A percentile compares a stretch with the other conserved stretches of the same genome.
phyloP scores from a whole-genome alignment of 2,329 filamentous ascomycete species.

The Fusarium equiseti region DNA sequence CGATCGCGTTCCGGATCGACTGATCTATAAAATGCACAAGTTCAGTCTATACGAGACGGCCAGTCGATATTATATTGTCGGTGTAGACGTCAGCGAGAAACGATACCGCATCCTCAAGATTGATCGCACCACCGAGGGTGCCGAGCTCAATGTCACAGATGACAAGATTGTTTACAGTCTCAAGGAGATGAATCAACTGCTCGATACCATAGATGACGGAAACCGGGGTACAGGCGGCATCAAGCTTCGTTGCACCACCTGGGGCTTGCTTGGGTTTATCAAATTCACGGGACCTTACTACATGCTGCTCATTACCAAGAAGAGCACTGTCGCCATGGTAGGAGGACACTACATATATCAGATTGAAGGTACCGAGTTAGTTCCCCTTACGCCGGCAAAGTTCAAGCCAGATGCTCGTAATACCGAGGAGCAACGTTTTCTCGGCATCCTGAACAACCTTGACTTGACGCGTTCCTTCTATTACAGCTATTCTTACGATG shows the following conservation, averaged over 20 bases:
- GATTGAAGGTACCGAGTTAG: conserved; percentile 91
- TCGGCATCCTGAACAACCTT: conserved; percentile 89
- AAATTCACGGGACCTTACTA: conserved; percentile 96
- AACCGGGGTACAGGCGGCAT: conserved; percentile 92
- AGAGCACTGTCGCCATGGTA: conserved; percentile 94
- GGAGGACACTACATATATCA: conserved; percentile 97
- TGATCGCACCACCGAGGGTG: conserved; percentile 83
- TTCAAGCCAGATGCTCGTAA: conserved; percentile 83
- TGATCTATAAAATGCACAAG: conserved; percentile 84
- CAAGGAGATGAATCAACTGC: conserved; percentile 90
- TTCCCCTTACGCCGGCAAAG: conserved; percentile 83
- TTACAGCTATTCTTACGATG: conserved; percentile 98
- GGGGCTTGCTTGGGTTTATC: conserved; percentile 95
- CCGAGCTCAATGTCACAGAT: conserved; percentile 85
- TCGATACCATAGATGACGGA: conserved; percentile 94
- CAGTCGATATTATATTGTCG: conserved; percentile 92
- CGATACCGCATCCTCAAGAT: conserved; percentile 95
- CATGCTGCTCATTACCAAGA: conserved; percentile 96
- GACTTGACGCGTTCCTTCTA: conserved; percentile 95
- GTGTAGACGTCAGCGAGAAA: conserved; percentile 88
- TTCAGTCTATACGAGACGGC: conserved; percentile 98
- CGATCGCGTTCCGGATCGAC: conserved; percentile 52
- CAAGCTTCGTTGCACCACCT: conserved; percentile 88
- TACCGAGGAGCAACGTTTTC: conserved; percentile 88
- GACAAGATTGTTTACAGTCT: conserved; percentile 96